Evolutionary conservation across 2,329 filamentous ascomycete species (phyloP).

Genomic region (Fusarium goolgardi): DNA sequence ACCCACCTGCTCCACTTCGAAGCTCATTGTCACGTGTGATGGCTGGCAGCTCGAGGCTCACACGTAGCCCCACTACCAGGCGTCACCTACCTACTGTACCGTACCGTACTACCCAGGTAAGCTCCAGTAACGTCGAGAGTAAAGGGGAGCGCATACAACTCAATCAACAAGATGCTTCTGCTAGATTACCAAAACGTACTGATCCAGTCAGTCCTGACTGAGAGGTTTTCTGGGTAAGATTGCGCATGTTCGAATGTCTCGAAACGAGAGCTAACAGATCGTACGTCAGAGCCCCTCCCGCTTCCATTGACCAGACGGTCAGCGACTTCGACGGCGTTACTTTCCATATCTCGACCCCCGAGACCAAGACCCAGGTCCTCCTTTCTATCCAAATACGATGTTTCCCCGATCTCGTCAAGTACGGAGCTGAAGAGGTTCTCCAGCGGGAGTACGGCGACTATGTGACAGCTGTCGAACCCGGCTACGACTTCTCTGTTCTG

Average conservation of each 20-base stretch:
- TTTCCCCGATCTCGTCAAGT: constrained; percentile 89
- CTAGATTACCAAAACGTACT: constrained; percentile 99
- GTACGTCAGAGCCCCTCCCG: constrained; percentile 76
- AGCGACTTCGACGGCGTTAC: constrained; percentile 99
- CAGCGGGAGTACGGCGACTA: constrained; percentile 95
- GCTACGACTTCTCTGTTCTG: constrained; percentile 95
- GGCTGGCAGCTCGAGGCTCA: constrained; percentile 44
- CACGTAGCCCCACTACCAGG: constrained; percentile 56
- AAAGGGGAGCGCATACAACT: constrained; percentile 44
- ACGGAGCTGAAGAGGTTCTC: constrained; percentile 91
- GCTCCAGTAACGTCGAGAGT: constrained; percentile 48
- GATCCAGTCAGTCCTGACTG: constrained; percentile 94
- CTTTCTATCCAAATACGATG: constrained; percentile 96
- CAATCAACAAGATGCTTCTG: constrained; percentile 76
- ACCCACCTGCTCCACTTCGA: constrained; percentile 4
- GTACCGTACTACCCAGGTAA: constrained; percentile 44
- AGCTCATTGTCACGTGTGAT: constrained; percentile 51
- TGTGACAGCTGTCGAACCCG: constrained; percentile 85
- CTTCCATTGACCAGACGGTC: constrained; percentile 95
- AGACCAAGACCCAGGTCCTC: constrained; percentile 91
- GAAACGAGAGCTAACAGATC: constrained; percentile 54
- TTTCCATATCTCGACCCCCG: constrained; percentile 97
- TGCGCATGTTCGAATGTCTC: constrained; percentile 19
- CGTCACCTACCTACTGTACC: constrained; percentile 47
- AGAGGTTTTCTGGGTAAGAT: constrained; percentile 87